Evolutionary conservation across 139 green algal genomes (phyloP), one percentile per base, ranked within the genome.

Genomic region (Coelastrella sp.): DNA sequence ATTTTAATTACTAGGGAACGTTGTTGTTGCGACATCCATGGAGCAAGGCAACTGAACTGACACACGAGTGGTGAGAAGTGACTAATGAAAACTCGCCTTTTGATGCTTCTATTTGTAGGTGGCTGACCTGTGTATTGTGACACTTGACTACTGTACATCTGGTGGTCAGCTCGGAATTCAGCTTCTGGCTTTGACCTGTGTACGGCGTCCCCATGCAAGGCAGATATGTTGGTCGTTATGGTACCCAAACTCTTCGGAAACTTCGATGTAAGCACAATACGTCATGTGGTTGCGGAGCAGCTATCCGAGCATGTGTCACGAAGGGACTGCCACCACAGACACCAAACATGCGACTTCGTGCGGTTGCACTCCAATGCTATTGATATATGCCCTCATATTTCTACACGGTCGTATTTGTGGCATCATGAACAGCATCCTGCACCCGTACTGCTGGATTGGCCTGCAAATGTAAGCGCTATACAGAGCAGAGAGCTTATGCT

Each of bases 401-500:
- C 43, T 79, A 3, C 43, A 80, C 66, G 72, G 45, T 15, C 25
- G 19, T 35, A 71, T 51, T n/a, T 71, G 35, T 21, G 17, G n/a
- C 71, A 60, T 7, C 68, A 77, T 30, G 45, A 64, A 48, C 72
- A 48, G 66, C 27, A 50, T 4, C 72, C 45, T 2, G 11, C 27
- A 3, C 15, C 51, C 2, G 7, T 53, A 7, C 75, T 82, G 53
- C 53, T 82, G 53, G 75, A 82, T 23, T 23, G 32, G 37, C 75
- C 75, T 27, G 75, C 75, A 35, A 53, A 51, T 50, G 53, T 82
- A 5, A 37, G 75, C 25, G 25, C 7, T 8, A 34, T 82, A 53
- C 53, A 69, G 75, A n/a, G 71, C 51, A 51, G 75, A 25, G 21
- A 57, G 53, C 32, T 7, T 21, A 82, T 82, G 75, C 53, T 82